Evolutionary conservation across 306 rosid genomes (phyloP).

Genomic region (Luffa aegyptiaca): DNA sequence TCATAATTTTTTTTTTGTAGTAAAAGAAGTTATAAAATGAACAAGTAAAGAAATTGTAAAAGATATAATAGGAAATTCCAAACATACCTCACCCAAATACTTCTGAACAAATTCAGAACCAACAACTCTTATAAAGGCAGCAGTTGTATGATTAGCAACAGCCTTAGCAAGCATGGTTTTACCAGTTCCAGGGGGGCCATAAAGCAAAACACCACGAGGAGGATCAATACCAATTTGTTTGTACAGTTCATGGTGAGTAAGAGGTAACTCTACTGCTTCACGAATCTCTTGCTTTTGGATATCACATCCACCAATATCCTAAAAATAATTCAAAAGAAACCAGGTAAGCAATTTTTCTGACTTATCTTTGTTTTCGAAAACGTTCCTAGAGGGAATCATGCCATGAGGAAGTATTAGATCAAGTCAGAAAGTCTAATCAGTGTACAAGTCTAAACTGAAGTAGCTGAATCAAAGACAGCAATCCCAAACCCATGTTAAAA

Average conservation of each 20-base stretch:
- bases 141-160: slow-evolving; percentile 97
- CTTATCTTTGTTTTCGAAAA: background rate
- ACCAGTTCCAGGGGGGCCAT: slow-evolving; percentile 98
- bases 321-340: background rate
- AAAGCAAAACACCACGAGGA: slow-evolving; percentile 97
- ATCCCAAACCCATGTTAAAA: background rate
- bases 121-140: slow-evolving; percentile 97
- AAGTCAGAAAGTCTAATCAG: background rate
- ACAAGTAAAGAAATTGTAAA: background rate
- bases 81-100: slow-evolving; percentile 94
- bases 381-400: background rate
- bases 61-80: background rate
- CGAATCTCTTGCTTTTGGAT: slow-evolving; percentile 99
- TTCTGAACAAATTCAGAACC: slow-evolving; percentile 99
- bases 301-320: slow-evolving; percentile 99
- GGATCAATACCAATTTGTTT: slow-evolving; percentile 99
- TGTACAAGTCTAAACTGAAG: no score
- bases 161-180: slow-evolving; percentile 99
- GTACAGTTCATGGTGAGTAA: slow-evolving; percentile 92
- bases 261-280: slow-evolving; percentile 96
- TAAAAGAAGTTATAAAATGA: background rate
- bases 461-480: background rate
- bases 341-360: background rate
- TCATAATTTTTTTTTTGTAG: background rate
- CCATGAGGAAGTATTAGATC: background rate